Conservation (phyloP, 441 rosid genomes). For the Sinapis alba region DNA sequence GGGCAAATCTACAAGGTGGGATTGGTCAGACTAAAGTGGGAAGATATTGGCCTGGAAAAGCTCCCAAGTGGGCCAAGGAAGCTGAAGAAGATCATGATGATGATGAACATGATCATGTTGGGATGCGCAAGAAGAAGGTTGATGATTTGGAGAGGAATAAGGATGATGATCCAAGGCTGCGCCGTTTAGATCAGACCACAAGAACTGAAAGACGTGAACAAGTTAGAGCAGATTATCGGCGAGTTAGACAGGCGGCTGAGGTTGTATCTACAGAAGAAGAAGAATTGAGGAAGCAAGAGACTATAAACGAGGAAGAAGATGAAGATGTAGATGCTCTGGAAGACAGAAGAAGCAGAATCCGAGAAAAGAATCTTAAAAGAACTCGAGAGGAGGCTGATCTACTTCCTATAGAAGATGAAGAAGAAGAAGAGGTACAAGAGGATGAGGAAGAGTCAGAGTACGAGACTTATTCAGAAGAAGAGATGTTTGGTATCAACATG, state of each 20-base stretch:
- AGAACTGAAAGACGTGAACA: slow-evolving; percentile 64
- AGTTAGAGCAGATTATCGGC: slow-evolving; percentile 70
- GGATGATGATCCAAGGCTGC: slow-evolving; percentile 78
- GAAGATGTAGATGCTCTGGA: slow-evolving; percentile 65
- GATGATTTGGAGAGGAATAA: slow-evolving; percentile 25
- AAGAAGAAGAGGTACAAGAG: slow-evolving; percentile 47
- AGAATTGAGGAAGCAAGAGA: slow-evolving; percentile 56
- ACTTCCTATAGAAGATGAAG: slow-evolving; percentile 63
- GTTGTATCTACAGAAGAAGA: slow-evolving; percentile 61
- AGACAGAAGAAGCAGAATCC: slow-evolving; percentile 61
- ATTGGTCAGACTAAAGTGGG: not conserved
- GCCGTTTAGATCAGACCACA: slow-evolving; percentile 70
- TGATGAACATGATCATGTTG: slow-evolving; percentile 48
- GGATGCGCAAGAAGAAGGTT: slow-evolving; percentile 55
- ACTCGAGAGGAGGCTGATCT: slow-evolving; percentile 57
- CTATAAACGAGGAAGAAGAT: slow-evolving; percentile 42
- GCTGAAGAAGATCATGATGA: slow-evolving; percentile 52
- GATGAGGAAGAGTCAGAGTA: slow-evolving; percentile 56
- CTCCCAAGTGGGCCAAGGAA: slow-evolving; percentile 80
- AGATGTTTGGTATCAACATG: slow-evolving; percentile 50
- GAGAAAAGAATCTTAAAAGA: slow-evolving; percentile 61
- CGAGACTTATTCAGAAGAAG: slow-evolving; percentile 79
- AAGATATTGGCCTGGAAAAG: slow-evolving; percentile 56
- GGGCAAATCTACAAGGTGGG: slow-evolving; percentile 2
- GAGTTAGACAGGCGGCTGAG: slow-evolving; percentile 66